A percentile compares a stretch with the other conserved stretches of the same genome.
phyloP scores from a whole-genome alignment of 345 rosid species.

The Turritis glabra region DNA sequence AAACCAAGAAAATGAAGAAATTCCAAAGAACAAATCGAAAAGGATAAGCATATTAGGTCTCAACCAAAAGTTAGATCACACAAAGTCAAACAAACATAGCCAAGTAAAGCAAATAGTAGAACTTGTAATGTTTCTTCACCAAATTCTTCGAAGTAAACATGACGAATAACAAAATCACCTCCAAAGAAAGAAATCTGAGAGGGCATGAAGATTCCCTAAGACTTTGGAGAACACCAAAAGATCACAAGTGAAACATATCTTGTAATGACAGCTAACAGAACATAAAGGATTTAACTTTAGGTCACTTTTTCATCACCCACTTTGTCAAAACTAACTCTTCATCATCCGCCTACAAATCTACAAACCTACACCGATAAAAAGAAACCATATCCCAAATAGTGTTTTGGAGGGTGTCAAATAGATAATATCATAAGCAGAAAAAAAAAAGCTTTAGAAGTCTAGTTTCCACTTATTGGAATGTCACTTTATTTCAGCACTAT shows the following conservation, averaged over 20 bases:
- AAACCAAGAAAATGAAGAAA: conserved; percentile 7
- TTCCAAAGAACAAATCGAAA: background rate
- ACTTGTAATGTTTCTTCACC: background rate
- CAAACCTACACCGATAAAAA: background rate
- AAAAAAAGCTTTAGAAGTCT: conserved; percentile 10
- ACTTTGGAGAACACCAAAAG: conserved; percentile 20
- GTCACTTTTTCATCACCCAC: background rate
- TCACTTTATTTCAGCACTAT: conserved; percentile 21
- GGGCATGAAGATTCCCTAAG: conserved; percentile 13
- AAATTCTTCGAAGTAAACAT: conserved; percentile 2
- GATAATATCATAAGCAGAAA: conserved; percentile 23
- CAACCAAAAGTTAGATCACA: conserved; percentile 11
- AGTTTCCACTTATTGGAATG: conserved; percentile 36
- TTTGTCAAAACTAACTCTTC: background rate
- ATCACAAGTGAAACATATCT: conserved; percentile 26
- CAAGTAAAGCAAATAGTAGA: conserved; percentile 10
- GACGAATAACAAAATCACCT: background rate
- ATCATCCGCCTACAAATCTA: conserved; percentile 1
- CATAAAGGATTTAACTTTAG: conserved; percentile 9
- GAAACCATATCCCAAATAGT: conserved; percentile 7
- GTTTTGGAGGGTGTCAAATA: conserved; percentile 3
- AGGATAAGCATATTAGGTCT: background rate
- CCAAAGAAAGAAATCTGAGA: background rate
- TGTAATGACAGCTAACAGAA: conserved; percentile 17
- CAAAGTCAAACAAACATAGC: conserved; percentile 4